Evolutionary conservation across 2,329 filamentous ascomycete genomes (phyloP).

Genomic region (Monilinia fructigena): DNA sequence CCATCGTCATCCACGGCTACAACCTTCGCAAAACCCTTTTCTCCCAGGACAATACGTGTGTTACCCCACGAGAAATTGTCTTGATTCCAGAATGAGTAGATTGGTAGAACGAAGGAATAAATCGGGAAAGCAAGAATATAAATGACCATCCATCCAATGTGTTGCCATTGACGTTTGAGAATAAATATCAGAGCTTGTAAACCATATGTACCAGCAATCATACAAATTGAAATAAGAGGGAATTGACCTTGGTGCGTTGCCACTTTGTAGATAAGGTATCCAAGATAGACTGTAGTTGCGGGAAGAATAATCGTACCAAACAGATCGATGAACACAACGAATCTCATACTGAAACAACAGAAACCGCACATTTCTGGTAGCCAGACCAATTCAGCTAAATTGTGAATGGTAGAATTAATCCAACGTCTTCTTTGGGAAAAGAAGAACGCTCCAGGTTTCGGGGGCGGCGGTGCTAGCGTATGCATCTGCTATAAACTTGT

Average conservation of each 20-base stretch:
- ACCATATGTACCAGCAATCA: constrained; percentile 90
- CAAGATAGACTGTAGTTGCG: constrained; percentile 82
- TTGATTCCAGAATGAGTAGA: constrained; percentile 99
- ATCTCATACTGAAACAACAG: constrained; percentile 98
- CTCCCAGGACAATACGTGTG: constrained; percentile 93
- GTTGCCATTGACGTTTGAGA: constrained; percentile 95
- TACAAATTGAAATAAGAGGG: constrained; percentile 81
- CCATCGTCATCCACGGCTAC: constrained; percentile 82
- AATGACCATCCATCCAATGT: constrained; percentile 99
- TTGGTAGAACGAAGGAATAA: constrained; percentile 83
- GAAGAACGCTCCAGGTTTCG: constrained; percentile 86
- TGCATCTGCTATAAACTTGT: constrained; percentile 92
- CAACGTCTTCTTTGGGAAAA: constrained; percentile 96
- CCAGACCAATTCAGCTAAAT: constrained; percentile 84
- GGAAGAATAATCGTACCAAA: constrained; percentile 90
- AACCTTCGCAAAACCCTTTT: constrained; percentile 88
- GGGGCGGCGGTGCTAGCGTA: constrained; percentile 92
- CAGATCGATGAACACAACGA: constrained; percentile 92
- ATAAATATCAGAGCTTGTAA: constrained; percentile 96
- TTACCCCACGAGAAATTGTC: constrained; percentile 99
- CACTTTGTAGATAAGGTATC: constrained; percentile 80
- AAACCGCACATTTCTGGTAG: constrained; percentile 96
- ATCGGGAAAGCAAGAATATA: constrained; percentile 95
- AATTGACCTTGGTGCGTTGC: constrained; percentile 69
- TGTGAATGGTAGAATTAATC: constrained; percentile 99